Percentiles rank a stretch among this genome's conserved stretches.
Evolutionary conservation across 2,329 filamentous ascomycete genomes (phyloP).

Genomic region (Trichothecium sympodiale): DNA sequence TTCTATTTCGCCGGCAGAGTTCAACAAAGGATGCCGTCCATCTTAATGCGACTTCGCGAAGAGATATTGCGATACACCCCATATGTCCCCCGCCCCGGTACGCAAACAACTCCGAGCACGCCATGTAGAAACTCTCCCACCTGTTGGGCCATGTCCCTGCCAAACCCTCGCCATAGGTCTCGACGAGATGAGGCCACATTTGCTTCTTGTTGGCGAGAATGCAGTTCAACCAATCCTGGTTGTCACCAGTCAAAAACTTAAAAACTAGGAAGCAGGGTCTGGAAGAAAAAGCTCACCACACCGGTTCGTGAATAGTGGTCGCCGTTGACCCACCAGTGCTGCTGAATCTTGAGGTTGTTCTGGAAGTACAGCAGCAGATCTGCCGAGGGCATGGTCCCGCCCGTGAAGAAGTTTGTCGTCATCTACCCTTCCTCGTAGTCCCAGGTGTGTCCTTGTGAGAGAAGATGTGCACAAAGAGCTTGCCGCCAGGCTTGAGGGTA

Average conservation of each 20-base stretch:
- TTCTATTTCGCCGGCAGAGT: no score
- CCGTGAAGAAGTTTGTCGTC: conserved; percentile 63
- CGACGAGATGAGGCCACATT: conserved; percentile 52
- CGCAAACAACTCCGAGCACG: conserved; percentile 58
- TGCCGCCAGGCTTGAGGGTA: conserved; percentile 50
- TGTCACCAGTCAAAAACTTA: conserved; percentile 1
- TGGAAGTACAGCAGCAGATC: conserved; percentile 60
- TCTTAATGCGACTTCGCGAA: conserved; percentile 58
- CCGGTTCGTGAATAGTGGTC: conserved; percentile 59
- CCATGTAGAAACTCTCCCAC: conserved; percentile 65
- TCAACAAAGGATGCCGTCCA: no score
- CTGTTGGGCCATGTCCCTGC: conserved; percentile 54
- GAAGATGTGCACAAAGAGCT: conserved; percentile 61
- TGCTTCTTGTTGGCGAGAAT: conserved; percentile 47
- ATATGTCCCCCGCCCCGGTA: conserved; percentile 54
- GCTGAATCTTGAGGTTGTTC: conserved; percentile 43
- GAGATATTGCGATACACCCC: conserved; percentile 57
- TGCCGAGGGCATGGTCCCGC: conserved; percentile 59
- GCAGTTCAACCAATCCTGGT: conserved; percentile 48
- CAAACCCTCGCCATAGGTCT: conserved; percentile 53
- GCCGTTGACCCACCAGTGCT: conserved; percentile 63
- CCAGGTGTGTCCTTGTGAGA: conserved; percentile 54
- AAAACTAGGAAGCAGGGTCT: neutral
- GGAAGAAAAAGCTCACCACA: conserved; percentile 38
- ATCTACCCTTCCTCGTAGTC: conserved; percentile 66